phyloP scores from a whole-genome alignment of 73 alveolate species.

The Tetrahymena malaccensis region DNA sequence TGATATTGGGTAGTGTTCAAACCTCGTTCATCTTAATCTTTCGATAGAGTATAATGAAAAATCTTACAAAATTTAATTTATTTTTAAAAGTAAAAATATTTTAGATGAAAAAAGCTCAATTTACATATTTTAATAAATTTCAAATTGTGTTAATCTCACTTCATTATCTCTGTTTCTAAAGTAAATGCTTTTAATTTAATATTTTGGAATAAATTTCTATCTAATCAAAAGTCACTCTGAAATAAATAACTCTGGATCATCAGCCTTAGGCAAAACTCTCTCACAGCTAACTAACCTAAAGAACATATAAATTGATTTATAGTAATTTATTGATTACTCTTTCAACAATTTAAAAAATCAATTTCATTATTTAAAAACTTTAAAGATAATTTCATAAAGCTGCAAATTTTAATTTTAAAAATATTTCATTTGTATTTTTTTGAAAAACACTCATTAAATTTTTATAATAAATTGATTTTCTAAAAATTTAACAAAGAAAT shows the following conservation, averaged over 20 bases:
- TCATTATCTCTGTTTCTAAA: neutral
- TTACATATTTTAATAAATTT: neutral
- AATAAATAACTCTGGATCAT: neutral
- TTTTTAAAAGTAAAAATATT: neutral
- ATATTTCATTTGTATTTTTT: no score
- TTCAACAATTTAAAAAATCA: no score
- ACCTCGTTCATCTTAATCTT: neutral
- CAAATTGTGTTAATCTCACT: neutral
- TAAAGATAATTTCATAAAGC: no score
- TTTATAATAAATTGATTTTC: no score
- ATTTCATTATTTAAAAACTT: no score
- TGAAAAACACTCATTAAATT: no score
- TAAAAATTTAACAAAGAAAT: no score
- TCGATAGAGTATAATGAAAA: neutral
- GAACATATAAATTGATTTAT: no score
- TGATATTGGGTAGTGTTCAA: neutral
- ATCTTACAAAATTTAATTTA: neutral
- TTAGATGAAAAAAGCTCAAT: neutral
- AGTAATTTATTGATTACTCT: neutral
- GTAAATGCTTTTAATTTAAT: neutral
- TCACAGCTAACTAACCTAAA: neutral
- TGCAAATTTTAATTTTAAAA: no score
- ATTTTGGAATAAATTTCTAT: neutral
- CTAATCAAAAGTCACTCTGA: neutral
- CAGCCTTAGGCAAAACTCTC: neutral